Conservation (phyloP, 495 filamentous ascomycete genomes). For the Lentithecium fluviatile region DNA sequence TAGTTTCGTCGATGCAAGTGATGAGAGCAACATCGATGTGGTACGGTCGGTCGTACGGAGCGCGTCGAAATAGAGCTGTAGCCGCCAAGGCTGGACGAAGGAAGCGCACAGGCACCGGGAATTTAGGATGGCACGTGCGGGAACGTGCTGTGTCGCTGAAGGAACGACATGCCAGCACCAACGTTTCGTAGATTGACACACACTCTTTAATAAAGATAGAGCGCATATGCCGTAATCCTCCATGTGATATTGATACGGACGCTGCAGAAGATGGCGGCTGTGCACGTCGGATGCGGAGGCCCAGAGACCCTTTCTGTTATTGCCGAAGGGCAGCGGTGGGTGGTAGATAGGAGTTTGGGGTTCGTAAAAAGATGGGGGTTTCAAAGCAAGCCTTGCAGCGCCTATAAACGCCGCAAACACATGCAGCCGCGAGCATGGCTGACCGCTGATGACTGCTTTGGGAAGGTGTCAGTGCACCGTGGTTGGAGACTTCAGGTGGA, state of each 20-base stretch:
- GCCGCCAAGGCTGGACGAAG: too few relatives aligned
- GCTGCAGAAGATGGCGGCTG: neutral
- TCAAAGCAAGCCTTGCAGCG: neutral
- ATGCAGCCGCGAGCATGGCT: neutral
- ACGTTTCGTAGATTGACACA: conserved; percentile 17
- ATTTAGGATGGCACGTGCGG: conserved; percentile 18
- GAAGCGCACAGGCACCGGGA: neutral
- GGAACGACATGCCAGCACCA: conserved; percentile 22
- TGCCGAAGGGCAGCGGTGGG: too few relatives aligned
- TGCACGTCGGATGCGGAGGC: neutral
- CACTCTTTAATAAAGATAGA: conserved; percentile 16
- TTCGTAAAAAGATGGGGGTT: conserved; percentile 5
- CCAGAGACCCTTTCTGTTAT: too few relatives aligned
- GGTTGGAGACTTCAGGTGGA: neutral
- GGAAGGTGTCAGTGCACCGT: conserved; percentile 31
- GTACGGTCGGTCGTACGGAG: too few relatives aligned
- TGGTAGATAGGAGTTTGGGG: conserved; percentile 1
- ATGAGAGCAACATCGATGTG: conserved; percentile 7
- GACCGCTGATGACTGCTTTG: conserved; percentile 6
- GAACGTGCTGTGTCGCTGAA: conserved; percentile 16
- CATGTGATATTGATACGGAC: neutral
- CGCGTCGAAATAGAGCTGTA: too few relatives aligned
- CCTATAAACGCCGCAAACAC: neutral
- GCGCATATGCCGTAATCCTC: conserved; percentile 6
- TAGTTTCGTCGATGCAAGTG: conserved; percentile 8